Base-by-base conservation (phyloP, 495 filamentous ascomycete genomes). In the Immersiella caudata region DNA sequence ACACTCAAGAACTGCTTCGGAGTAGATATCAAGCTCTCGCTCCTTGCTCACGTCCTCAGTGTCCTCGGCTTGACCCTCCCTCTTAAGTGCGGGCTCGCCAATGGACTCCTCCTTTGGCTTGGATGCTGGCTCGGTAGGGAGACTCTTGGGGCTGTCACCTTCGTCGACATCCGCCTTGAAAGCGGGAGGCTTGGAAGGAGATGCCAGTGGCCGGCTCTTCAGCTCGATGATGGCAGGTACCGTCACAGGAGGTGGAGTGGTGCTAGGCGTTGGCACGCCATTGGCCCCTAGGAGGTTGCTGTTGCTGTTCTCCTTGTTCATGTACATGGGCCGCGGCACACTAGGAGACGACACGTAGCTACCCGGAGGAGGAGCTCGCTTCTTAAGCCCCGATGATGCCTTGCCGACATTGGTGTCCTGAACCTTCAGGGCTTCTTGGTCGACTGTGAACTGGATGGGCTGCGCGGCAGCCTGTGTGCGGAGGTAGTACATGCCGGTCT, bases 401-500 rank as follows among this genome's bases (percentile, higher is more conserved):
- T 87, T 88, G 64, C 91, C 89, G 35, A 96, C 85, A 68, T 90
- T 91, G 64, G 90, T 93, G 78, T 99, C 96, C 56, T 85, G 86
- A 20, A 97, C 92, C 81, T 91, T 91, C 68, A 99, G 91, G 56
- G 91, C 89, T 79, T 97, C 93, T 82, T 99, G 95, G 81, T 99
- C 95, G 73, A 99, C 95, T 6, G 95, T 99, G 83, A 99, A 99
- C 81, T 99, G 95, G 72, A 99, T 99, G 62, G 95, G 95, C 50
- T 93, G 92, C 5, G 93, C 93, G 21, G 95, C 95, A 64, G 95
- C 95, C 89, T 96, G 96, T 50, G 95, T 99, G 73, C 95, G 93
- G 70, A 99, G 90, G 79, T 99, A 99, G 88, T 99, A 99, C 96
- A 99, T 98, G 81, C 95, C 95, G 12, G 95, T 99, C 89, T 99